These are phyloP conservation scores for Rutstroemia sp. DNA, from an alignment of 2,329 filamentous ascomycete genomes.

Conservation along the genomic window DNA sequence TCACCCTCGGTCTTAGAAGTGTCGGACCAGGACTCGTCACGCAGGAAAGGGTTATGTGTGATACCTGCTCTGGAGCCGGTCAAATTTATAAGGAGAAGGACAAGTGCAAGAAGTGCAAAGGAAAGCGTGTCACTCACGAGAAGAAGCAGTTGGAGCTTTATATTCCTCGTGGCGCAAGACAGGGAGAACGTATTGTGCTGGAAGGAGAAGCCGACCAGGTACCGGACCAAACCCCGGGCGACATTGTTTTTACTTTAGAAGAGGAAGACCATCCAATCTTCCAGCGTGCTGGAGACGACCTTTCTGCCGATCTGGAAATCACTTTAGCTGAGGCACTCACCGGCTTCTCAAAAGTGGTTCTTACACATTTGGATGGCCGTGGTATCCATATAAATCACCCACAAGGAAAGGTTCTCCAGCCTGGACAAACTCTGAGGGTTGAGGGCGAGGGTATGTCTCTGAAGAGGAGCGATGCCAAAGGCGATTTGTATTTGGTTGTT, in stretches of 20 bases:
- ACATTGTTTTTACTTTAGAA: constrained; percentile 82
- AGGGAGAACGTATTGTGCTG: constrained; percentile 84
- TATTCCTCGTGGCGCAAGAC: constrained; percentile 78
- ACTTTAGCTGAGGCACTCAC: constrained; percentile 77
- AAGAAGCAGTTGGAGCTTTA: constrained; percentile 96
- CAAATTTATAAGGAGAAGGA: constrained; percentile 92
- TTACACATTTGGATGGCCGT: constrained; percentile 89
- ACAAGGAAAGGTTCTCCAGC: constrained; percentile 73
- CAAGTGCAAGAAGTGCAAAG: constrained; percentile 98
- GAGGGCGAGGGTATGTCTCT: constrained; percentile 88
- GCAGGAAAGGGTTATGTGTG: constrained; percentile 71
- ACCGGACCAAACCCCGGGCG: constrained; percentile 81
- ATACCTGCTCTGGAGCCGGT: constrained; percentile 78
- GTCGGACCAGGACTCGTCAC: constrained; percentile 83
- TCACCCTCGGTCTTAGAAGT: constrained; percentile 69
- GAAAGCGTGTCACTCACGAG: constrained; percentile 75
- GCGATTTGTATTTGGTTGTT: constrained; percentile 81
- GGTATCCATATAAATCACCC: constrained; percentile 77
- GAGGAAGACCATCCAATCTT: constrained; percentile 80
- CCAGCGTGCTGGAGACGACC: constrained; percentile 73
- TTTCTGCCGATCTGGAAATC: constrained; percentile 74
- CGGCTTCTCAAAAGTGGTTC: constrained; percentile 82
- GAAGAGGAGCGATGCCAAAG: constrained; percentile 76
- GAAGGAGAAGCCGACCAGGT: constrained; percentile 92
- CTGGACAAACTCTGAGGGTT: constrained; percentile 79